These are phyloP conservation scores for Periconia macrospinosa DNA, from an alignment of 2,329 filamentous ascomycete genomes.

Conservation along the genomic window DNA sequence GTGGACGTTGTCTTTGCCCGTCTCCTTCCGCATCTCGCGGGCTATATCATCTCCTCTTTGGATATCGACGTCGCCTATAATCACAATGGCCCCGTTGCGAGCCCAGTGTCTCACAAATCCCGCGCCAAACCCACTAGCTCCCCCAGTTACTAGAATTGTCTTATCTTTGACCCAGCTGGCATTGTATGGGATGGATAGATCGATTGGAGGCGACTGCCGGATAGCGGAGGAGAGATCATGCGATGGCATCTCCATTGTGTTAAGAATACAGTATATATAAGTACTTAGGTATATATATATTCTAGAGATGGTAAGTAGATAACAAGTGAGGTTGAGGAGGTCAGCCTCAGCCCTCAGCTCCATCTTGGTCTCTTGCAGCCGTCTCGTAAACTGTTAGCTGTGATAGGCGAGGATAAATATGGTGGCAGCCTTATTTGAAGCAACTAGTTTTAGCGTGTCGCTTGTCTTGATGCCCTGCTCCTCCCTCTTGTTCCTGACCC, in stretches of 20 bases:
- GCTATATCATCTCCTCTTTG: constrained; percentile 58
- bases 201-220: constrained; percentile 43
- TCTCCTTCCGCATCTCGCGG: constrained; percentile 52
- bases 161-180: constrained; percentile 42
- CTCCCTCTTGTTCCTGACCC: not conserved
- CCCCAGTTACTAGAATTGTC: constrained; percentile 43
- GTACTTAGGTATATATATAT: too few species aligned
- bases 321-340: not conserved
- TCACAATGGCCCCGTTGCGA: constrained; percentile 54
- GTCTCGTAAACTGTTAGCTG: too few species aligned
- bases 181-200: constrained; percentile 38
- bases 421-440: too few species aligned
- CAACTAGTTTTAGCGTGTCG: not conserved
- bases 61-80: constrained; percentile 66
- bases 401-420: too few species aligned
- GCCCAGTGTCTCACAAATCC: constrained; percentile 44
- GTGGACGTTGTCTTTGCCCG: constrained; percentile 50
- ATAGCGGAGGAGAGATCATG: constrained; percentile 25
- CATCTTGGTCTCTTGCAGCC: not conserved
- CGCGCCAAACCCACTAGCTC: constrained; percentile 44
- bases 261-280: too few species aligned
- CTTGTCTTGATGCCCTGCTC: not conserved
- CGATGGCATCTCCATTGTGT: constrained; percentile 20
- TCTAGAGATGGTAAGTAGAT: not conserved
- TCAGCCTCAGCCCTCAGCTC: not conserved